A percentile compares a stretch with the other conserved stretches of the same genome.
Evolutionary conservation across 2,329 filamentous ascomycete species (phyloP).

Genomic region (Fusarium dimerum): DNA sequence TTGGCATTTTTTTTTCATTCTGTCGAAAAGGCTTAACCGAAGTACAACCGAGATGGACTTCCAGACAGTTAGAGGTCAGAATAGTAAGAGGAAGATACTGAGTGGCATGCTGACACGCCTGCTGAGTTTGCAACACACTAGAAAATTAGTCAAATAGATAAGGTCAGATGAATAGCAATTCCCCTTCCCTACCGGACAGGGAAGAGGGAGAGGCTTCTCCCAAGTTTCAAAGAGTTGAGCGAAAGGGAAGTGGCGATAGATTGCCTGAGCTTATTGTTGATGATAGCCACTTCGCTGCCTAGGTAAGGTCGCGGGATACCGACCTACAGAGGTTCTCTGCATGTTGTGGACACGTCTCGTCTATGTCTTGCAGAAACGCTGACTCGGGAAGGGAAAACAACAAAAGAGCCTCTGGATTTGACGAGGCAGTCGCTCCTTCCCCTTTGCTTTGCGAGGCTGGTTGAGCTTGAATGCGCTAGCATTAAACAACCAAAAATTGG

Average conservation of each 20-base stretch:
- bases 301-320: too few relatives aligned
- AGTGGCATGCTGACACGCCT: constrained; percentile 7
- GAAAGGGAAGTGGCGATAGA: constrained; percentile 20
- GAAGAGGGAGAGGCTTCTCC: constrained; percentile 20
- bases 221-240: constrained; percentile 12
- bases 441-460: constrained; percentile 15
- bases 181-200: too few relatives aligned
- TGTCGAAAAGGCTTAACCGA: constrained; percentile 17
- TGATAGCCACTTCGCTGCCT: constrained; percentile 2
- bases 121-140: too few relatives aligned
- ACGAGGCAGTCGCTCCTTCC: constrained; percentile 9
- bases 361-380: constrained; percentile 4
- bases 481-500: constrained; percentile 26
- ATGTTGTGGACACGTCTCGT: constrained; percentile 13
- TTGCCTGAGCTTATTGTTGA: constrained; percentile 15
- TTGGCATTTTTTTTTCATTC: constrained; percentile 9
- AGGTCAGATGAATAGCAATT: too few relatives aligned
- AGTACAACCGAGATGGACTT: constrained; percentile 27
- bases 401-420: not conserved
- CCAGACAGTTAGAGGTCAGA: constrained; percentile 20
- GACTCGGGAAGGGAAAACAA: not conserved
- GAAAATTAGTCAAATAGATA: too few relatives aligned
- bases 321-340: constrained; percentile 19
- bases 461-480: constrained; percentile 19
- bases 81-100: constrained; percentile 13